phyloP scores from a whole-genome alignment of 495 filamentous ascomycete genomes.

The Rostrohypoxylon terebratum region DNA sequence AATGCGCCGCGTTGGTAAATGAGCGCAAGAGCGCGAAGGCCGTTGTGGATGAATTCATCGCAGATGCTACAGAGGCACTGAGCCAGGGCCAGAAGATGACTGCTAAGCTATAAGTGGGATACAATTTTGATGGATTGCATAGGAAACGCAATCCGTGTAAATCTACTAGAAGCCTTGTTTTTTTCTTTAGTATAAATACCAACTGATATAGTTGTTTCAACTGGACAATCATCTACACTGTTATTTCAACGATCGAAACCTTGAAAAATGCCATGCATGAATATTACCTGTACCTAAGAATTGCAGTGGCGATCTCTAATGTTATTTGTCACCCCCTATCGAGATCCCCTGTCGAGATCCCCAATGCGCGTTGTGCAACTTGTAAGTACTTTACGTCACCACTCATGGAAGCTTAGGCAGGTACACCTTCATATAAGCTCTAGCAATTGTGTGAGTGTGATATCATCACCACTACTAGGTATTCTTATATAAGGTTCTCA shows the following conservation, averaged over 20 bases:
- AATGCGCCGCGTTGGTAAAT: constrained; percentile 92
- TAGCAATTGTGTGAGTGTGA: constrained; percentile 15
- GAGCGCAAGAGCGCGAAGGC: constrained; percentile 93
- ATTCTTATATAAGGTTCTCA: background rate
- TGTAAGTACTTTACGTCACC: constrained; percentile 43
- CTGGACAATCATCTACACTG: background rate
- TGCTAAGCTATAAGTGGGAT: constrained; percentile 68
- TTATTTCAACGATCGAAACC: background rate
- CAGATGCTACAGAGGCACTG: constrained; percentile 78
- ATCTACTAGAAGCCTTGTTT: constrained; percentile 4
- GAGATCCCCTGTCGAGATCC: constrained; percentile 26
- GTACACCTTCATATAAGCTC: constrained; percentile 5
- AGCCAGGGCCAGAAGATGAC: constrained; percentile 73
- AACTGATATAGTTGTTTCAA: background rate
- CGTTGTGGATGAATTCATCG: constrained; percentile 93
- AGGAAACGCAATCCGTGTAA: constrained; percentile 21
- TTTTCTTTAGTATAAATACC: constrained; percentile 7
- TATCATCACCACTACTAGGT: constrained; percentile 22
- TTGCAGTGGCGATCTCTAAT: background rate
- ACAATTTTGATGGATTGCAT: background rate
- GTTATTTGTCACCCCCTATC: background rate
- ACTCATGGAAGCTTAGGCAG: constrained; percentile 8
- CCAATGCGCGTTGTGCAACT: constrained; percentile 8
- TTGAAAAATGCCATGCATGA: background rate
- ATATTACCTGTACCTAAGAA: no score